Conservation (phyloP, 192 early-diverging fungal species). For the Coemansia aciculifera region DNA sequence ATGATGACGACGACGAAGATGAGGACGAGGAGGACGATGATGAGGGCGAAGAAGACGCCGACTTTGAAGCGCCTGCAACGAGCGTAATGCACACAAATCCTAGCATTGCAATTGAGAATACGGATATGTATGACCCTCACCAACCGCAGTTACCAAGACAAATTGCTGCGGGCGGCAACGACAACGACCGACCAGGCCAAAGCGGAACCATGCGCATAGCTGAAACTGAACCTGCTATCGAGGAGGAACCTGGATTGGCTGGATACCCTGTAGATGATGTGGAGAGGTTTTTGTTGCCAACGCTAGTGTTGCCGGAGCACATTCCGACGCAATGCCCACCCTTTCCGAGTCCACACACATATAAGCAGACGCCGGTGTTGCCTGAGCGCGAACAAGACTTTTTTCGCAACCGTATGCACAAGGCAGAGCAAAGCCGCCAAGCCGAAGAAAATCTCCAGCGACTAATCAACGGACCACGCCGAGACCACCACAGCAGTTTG, state of each 20-base stretch:
- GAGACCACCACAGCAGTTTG: slow-evolving; percentile 1
- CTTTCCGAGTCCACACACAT: slow-evolving; percentile 52
- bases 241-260: slow-evolving; percentile 1
- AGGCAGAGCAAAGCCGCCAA: slow-evolving; percentile 54
- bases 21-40: slow-evolving; percentile 15
- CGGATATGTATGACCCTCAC: neutral
- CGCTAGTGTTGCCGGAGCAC: slow-evolving; percentile 25
- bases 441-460: slow-evolving; percentile 54
- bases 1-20: slow-evolving; percentile 7
- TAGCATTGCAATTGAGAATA: neutral
- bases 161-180: neutral
- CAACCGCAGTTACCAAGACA: neutral
- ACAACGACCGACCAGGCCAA: neutral
- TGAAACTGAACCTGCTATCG: neutral
- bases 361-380: slow-evolving; percentile 45
- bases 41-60: slow-evolving; percentile 45
- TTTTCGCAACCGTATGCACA: slow-evolving; percentile 54
- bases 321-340: slow-evolving; percentile 44
- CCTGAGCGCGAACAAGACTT: slow-evolving; percentile 53
- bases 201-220: neutral
- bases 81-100: slow-evolving; percentile 9
- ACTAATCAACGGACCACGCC: slow-evolving; percentile 38
- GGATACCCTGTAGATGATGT: slow-evolving; percentile 12
- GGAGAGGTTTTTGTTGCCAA: slow-evolving; percentile 30
- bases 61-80: slow-evolving; percentile 46